Conservation (phyloP, 352 stramenopile species). For the Globisporangium megalacanthum region DNA sequence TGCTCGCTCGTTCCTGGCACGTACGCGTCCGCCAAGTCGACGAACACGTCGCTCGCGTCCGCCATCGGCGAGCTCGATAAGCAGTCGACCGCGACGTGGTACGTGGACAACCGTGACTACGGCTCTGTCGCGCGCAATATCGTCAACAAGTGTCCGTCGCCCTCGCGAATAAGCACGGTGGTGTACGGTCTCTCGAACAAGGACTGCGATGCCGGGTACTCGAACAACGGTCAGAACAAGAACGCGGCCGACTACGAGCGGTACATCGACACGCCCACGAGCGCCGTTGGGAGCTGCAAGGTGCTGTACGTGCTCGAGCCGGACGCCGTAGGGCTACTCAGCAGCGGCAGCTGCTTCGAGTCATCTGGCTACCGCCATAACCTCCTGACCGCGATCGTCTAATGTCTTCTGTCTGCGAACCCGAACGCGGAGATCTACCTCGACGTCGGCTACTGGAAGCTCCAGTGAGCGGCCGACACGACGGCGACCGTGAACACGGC, state of each 20-base stretch:
- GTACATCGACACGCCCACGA: conserved; percentile 43
- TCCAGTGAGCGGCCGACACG: too few species aligned
- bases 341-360: too few species aligned
- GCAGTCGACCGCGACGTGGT: conserved; percentile 59
- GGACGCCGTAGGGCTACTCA: too few species aligned
- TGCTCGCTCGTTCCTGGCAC: conserved; percentile 11
- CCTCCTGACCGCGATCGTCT: too few species aligned
- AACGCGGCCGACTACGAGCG: conserved; percentile 37
- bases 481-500: too few species aligned
- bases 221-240: conserved; percentile 27
- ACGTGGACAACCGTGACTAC: conserved; percentile 52
- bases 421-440: too few species aligned
- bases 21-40: conserved; percentile 36
- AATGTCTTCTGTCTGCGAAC: too few species aligned
- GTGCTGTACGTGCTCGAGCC: conserved; percentile 67
- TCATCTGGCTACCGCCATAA: too few species aligned
- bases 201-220: conserved; percentile 58
- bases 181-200: conserved; percentile 75
- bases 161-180: conserved; percentile 48
- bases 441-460: too few species aligned
- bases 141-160: conserved; percentile 25
- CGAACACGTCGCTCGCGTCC: conserved; percentile 34
- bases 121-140: conserved; percentile 23
- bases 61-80: conserved; percentile 41
- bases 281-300: conserved; percentile 42